Percentiles rank a stretch among this genome's conserved stretches.
Conservation (phyloP, 148 eudicot genomes). For the Fagopyrum homotropicum region DNA sequence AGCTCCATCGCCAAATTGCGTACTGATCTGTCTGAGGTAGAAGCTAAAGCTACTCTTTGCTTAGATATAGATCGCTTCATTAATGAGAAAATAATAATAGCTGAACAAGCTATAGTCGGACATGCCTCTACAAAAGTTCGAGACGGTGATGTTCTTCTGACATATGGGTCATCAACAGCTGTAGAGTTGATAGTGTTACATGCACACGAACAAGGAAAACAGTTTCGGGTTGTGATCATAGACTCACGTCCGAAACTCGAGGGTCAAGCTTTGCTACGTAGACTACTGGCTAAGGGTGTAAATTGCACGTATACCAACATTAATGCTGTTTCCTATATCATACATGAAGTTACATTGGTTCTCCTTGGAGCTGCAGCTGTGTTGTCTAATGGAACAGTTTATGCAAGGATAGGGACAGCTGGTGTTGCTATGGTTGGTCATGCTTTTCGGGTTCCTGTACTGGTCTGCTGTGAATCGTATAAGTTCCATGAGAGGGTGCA, state of each 20-base stretch:
- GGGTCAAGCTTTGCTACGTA: constrained; percentile 64
- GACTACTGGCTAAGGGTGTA: constrained; percentile 67
- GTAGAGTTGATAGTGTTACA: constrained; percentile 67
- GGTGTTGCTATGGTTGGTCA: constrained; percentile 96
- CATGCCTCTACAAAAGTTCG: constrained; percentile 70
- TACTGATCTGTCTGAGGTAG: constrained; percentile 47
- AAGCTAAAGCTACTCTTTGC: constrained; percentile 54
- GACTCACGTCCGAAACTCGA: constrained; percentile 90
- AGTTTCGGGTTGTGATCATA: constrained; percentile 80
- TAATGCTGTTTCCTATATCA: constrained; percentile 83
- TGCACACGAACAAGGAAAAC: constrained; percentile 72
- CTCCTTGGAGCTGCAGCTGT: constrained; percentile 83
- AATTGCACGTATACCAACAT: constrained; percentile 87
- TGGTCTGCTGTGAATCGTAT: constrained; percentile 91
- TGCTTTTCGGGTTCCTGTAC: constrained; percentile 74
- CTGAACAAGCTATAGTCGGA: constrained; percentile 60
- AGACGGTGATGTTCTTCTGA: constrained; percentile 80
- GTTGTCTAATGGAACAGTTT: constrained; percentile 80
- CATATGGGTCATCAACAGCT: constrained; percentile 64
- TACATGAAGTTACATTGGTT: constrained; percentile 85
- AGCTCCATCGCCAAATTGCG: constrained; percentile 56
- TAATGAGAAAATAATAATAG: constrained; percentile 67
- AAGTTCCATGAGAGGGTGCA: constrained; percentile 92
- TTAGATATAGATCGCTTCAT: constrained; percentile 66
- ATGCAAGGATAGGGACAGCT: constrained; percentile 86